Evolutionary conservation across 2,329 filamentous ascomycete genomes (phyloP).

Genomic region (Fusarium chuoi): DNA sequence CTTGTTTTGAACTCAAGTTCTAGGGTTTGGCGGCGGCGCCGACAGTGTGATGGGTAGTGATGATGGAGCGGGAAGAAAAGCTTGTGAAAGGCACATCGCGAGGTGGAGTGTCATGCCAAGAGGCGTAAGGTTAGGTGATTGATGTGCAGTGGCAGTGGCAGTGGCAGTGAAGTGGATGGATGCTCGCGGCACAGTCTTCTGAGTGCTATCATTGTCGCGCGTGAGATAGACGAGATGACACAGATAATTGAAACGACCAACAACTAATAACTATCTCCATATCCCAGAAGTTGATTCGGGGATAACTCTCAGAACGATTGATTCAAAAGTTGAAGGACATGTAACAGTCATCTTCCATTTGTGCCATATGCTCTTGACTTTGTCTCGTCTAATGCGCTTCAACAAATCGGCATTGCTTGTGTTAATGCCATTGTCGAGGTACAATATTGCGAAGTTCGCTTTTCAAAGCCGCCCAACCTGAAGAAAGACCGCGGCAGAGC

Average conservation of each 20-base stretch:
- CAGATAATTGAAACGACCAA: constrained; percentile 29
- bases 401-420: background rate
- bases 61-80: constrained; percentile 12
- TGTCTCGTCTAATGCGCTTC: background rate
- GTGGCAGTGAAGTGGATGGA: no score
- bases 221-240: constrained; percentile 41
- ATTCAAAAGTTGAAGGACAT: background rate
- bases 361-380: background rate
- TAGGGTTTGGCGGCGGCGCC: background rate
- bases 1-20: background rate
- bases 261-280: background rate
- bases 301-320: background rate
- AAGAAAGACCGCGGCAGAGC: constrained; percentile 32
- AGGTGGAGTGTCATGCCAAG: constrained; percentile 18
- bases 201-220: constrained; percentile 23
- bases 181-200: constrained; percentile 31
- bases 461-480: constrained; percentile 16
- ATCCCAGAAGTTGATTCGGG: background rate
- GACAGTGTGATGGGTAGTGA: constrained; percentile 4
- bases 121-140: constrained; percentile 15
- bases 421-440: background rate
- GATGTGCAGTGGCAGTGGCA: constrained; percentile 35
- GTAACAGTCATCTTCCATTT: background rate
- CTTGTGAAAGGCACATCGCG: constrained; percentile 10
- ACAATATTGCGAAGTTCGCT: constrained; percentile 3